phyloP scores from a whole-genome alignment of 208 protist genomes.

The Leishmania tarentolae region DNA sequence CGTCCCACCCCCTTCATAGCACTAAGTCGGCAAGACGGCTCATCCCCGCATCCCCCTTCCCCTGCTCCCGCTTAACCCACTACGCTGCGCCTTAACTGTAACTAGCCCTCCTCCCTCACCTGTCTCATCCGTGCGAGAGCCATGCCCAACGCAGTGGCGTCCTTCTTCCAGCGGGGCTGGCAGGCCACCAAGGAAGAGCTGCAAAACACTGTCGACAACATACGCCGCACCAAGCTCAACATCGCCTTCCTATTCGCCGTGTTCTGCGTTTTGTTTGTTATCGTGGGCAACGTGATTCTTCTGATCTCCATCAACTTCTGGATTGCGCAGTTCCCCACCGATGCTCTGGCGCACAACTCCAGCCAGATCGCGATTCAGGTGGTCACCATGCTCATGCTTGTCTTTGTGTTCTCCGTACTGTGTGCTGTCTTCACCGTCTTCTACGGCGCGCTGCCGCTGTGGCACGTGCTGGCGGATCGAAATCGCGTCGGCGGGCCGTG shows the following conservation, averaged over 20 bases:
- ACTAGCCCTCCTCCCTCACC: not conserved
- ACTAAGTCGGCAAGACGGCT: not conserved
- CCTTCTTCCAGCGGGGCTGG: conserved; percentile 9
- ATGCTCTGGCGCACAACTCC: conserved; percentile 38
- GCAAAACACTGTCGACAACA: conserved; percentile 29
- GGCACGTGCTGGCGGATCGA: conserved; percentile 50
- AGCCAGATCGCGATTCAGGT: conserved; percentile 79
- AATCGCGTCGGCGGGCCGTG: conserved; percentile 52
- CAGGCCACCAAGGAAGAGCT: conserved; percentile 37
- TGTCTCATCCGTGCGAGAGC: not conserved
- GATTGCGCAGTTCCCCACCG: conserved; percentile 51
- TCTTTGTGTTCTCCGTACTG: conserved; percentile 48
- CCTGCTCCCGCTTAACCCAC: not conserved
- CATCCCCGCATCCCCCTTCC: not conserved
- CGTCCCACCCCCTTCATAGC: not conserved
- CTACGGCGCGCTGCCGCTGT: conserved; percentile 50
- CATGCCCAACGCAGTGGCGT: conserved; percentile 7
- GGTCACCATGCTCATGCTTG: conserved; percentile 54
- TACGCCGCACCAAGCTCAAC: conserved; percentile 39
- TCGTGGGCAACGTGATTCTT: conserved; percentile 79
- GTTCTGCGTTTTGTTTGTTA: conserved; percentile 60
- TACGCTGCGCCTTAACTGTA: not conserved
- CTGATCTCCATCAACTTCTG: conserved; percentile 85
- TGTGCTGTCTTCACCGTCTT: conserved; percentile 37
- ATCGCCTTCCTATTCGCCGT: conserved; percentile 62